phyloP scores from a whole-genome alignment of 2,329 filamentous ascomycete species.

The Ascochyta viciae-villosae region DNA sequence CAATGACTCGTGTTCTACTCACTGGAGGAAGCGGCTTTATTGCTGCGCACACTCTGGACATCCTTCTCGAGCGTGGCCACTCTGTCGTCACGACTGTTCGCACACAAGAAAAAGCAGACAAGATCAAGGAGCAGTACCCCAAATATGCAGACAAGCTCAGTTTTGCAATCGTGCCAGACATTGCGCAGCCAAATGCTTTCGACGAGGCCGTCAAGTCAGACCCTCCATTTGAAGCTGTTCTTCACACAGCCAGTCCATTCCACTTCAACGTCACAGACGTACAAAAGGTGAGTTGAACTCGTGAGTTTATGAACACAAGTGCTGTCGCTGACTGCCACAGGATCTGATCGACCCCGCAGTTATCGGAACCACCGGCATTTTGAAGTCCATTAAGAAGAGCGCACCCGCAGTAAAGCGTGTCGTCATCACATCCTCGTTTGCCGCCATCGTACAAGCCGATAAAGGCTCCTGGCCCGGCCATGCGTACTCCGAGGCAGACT shows the following conservation, averaged over 20 bases:
- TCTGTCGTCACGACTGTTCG: slow-evolving; percentile 69
- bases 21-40: slow-evolving; percentile 69
- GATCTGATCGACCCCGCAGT: slow-evolving; percentile 66
- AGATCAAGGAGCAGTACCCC: slow-evolving; percentile 63
- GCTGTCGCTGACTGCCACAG: slow-evolving; percentile 30
- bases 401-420: slow-evolving; percentile 75
- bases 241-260: slow-evolving; percentile 64
- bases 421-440: slow-evolving; percentile 73
- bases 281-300: slow-evolving; percentile 59
- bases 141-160: slow-evolving; percentile 60
- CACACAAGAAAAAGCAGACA: slow-evolving; percentile 67
- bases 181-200: slow-evolving; percentile 74
- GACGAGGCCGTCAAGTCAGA: slow-evolving; percentile 65
- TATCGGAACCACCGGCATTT: slow-evolving; percentile 68
- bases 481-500: slow-evolving; percentile 62
- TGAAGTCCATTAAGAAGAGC: slow-evolving; percentile 66
- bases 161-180: slow-evolving; percentile 74
- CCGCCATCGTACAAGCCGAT: slow-evolving; percentile 65
- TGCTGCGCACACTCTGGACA: slow-evolving; percentile 68
- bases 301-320: neutral
- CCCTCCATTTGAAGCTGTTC: slow-evolving; percentile 73
- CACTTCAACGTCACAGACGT: slow-evolving; percentile 76
- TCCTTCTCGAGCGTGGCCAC: slow-evolving; percentile 63
- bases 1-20: slow-evolving; percentile 51
- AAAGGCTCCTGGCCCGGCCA: slow-evolving; percentile 60